phyloP scores from a whole-genome alignment of 208 protist species.

The Herpetomonas muscarum region DNA sequence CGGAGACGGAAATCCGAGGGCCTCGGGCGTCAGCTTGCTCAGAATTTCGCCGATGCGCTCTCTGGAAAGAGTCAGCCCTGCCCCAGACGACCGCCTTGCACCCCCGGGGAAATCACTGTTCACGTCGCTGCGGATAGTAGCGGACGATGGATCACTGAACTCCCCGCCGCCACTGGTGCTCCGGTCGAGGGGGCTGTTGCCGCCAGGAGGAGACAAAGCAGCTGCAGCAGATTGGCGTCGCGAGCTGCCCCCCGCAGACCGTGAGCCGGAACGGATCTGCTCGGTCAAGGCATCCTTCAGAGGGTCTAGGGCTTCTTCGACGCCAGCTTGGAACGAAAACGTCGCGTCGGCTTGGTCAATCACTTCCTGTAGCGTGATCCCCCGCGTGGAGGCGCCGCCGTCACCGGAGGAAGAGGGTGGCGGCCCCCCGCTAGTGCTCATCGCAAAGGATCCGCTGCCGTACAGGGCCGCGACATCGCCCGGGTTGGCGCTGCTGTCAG shows the following conservation, averaged over 20 bases:
- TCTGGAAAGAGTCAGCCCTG: constrained; percentile 21
- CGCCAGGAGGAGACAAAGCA: neutral
- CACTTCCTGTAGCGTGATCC: neutral
- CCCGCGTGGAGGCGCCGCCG: neutral
- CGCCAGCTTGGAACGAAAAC: constrained; percentile 20
- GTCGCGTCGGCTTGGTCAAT: constrained; percentile 6
- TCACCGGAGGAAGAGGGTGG: neutral
- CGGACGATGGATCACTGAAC: no score
- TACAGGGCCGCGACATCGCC: neutral
- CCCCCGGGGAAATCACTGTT: no score
- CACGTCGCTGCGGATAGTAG: no score
- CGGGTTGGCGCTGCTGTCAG: constrained; percentile 1
- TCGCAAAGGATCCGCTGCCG: neutral
- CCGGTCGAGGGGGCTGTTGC: no score
- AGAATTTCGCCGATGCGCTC: constrained; percentile 36
- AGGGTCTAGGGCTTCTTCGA: constrained; percentile 24
- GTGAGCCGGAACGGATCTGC: neutral
- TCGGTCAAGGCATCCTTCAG: constrained; percentile 18
- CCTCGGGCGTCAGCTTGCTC: constrained; percentile 41
- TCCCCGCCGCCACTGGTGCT: no score
- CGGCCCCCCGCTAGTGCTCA: neutral
- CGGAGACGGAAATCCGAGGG: constrained; percentile 16
- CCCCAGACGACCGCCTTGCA: no score
- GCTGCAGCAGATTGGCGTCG: neutral
- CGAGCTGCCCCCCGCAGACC: neutral